These are phyloP conservation scores for Penicillium sp. DNA, from an alignment of 2,329 filamentous ascomycete genomes.

Conservation along the genomic window DNA sequence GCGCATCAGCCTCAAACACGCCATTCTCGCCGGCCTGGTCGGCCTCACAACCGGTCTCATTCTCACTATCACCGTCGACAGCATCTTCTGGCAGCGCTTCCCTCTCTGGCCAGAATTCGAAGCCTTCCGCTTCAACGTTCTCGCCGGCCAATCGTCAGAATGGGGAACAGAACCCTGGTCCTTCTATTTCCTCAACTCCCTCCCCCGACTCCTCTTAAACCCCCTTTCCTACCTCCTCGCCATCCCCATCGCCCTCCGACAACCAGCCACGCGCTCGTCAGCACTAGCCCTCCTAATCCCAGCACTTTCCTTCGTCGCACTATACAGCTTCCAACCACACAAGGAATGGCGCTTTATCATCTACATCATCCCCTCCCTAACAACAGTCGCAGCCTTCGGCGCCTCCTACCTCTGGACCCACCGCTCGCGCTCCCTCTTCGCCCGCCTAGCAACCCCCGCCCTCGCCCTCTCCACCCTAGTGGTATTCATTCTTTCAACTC, in stretches of 20 bases:
- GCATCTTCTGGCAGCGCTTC: slow-evolving; percentile 83
- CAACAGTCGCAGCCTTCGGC: slow-evolving; percentile 70
- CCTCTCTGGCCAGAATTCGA: slow-evolving; percentile 85
- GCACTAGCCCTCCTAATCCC: slow-evolving; percentile 62
- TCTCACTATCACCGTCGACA: slow-evolving; percentile 75
- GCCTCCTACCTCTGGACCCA: slow-evolving; percentile 69
- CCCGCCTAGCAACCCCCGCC: slow-evolving; percentile 54
- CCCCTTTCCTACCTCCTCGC: slow-evolving; percentile 61
- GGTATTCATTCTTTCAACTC: slow-evolving; percentile 61
- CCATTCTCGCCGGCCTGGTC: slow-evolving; percentile 65
- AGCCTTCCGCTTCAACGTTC: slow-evolving; percentile 87
- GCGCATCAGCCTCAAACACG: slow-evolving; percentile 52
- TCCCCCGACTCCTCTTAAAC: slow-evolving; percentile 82
- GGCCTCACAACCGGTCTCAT: slow-evolving; percentile 70
- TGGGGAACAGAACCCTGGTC: slow-evolving; percentile 88
- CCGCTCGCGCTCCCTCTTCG: slow-evolving; percentile 59
- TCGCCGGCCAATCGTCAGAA: slow-evolving; percentile 75
- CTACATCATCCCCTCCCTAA: slow-evolving; percentile 79
- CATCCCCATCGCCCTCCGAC: slow-evolving; percentile 52
- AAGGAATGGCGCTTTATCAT: slow-evolving; percentile 97
- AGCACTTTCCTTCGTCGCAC: slow-evolving; percentile 66
- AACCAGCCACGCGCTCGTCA: slow-evolving; percentile 52
- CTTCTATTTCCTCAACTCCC: slow-evolving; percentile 78
- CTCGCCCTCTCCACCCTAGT: slow-evolving; percentile 61
- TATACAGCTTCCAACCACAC: slow-evolving; percentile 89